Evolutionary conservation across 2,329 filamentous ascomycete species (phyloP), one percentile per base, ranked within the genome.

Genomic region (Chrysosphaeria jannelii): DNA sequence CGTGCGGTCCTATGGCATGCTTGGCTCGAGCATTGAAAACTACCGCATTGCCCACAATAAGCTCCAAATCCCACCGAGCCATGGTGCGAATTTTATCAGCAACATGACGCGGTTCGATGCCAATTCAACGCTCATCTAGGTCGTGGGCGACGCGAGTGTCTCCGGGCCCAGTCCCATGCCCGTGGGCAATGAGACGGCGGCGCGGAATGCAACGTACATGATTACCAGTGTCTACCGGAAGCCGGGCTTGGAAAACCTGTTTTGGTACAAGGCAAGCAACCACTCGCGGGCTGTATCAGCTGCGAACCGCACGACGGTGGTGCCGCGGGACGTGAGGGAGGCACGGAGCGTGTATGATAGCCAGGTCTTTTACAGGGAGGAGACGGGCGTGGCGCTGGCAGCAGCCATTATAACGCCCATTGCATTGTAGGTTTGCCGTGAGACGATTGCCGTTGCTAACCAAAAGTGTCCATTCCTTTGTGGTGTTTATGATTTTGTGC

Each of bases 1-100:
- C 7, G 25, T 31, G 8, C 14, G 25, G 7, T 18, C 28, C 4
- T 23, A 22, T 10, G 30, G 30, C 14, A 31, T 31, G 27, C 19
- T 30, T 8, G 23, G 23, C 2, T 26, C 30, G 5, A 25, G 27
- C 19, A 14, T 31, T 10, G 18, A 24, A 8, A 30, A 30, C 24
- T 32, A 25, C 14, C 17, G 13, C 3, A 12, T 27, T 8, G 23
- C 20, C 10, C 23, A 25, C 11, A 16, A n/a, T 11, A n/a, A 6
- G 13, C 13, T 15, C 5, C 6, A 8, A 9, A 10, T 24, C n/a
- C n/a, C n/a, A n/a, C n/a, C n/a, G n/a, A n/a, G n/a, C n/a, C n/a
- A n/a, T n/a, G n/a, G n/a, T n/a, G n/a, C n/a, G n/a, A n/a, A n/a
- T n/a, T n/a, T n/a, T n/a, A n/a, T n/a, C n/a, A n/a, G n/a, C n/a